Base-by-base conservation (phyloP, 805 yeast genomes). In the Candida taoyuanica region DNA sequence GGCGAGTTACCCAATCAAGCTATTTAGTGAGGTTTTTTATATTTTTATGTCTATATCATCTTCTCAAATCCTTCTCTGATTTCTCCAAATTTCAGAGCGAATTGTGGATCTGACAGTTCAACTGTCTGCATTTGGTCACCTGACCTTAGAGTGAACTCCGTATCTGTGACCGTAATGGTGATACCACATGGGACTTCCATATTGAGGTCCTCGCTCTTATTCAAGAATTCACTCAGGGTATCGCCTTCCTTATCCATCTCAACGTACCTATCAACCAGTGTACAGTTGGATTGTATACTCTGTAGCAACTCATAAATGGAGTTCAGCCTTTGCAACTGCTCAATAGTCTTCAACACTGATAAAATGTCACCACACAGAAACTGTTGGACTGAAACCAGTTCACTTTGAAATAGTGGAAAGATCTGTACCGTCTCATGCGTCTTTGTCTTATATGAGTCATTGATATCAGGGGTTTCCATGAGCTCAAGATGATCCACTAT, bases 171-270 rank as follows among this genome's bases (percentile, higher is more conserved):
- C 12, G 34, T 31, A 11, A 41, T 13, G 2, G 39, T 31, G 9
- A 41, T 7, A n/a, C n/a, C n/a, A n/a, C n/a, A n/a, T n/a, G n/a
- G n/a, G n/a, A n/a, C n/a, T n/a, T n/a, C n/a, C n/a, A 36, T 36
- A 11, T 33, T 29, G 15, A 25, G 34, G 2, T 28, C 31, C 7
- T 20, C 24, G 21, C 4, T 11, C n/a, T 34, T 17, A 13, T 13
- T 13, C n/a, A 42, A 19, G 29, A 42, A 44, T 27, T 42, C 44
- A n/a, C 34, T 21, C 7, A 47, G 29, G 14, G 13, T 39, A 7
- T 30, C 29, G 11, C 44, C 47, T n/a, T 47, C 46, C 17, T 31
- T 40, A 5, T 41, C 42, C 17, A 46, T 25, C 23, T 47, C 48
- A 3, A 40, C 35, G 20, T 36, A 41, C 24, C 40, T 40, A 21